Conservation (phyloP, 1,139 yeast species). For the Magnusiomyces tetraspermus region DNA sequence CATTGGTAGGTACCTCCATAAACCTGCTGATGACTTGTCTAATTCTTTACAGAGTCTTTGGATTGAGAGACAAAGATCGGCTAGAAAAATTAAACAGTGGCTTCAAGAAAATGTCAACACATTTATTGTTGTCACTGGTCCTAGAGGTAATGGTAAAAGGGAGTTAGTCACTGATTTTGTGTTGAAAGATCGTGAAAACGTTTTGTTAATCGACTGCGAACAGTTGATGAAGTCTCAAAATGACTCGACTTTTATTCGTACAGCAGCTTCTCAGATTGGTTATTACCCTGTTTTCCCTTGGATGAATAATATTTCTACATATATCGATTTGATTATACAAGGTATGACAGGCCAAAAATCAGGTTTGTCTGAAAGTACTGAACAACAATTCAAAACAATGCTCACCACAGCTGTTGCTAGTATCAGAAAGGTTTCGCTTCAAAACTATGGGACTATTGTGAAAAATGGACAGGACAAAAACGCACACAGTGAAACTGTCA, state of each 20-base stretch:
- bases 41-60: constrained; percentile 42
- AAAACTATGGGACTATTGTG: constrained; percentile 24
- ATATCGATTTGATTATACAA: constrained; percentile 77
- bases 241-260: constrained; percentile 57
- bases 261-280: constrained; percentile 68
- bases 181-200: constrained; percentile 45
- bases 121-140: constrained; percentile 83
- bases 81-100: constrained; percentile 67
- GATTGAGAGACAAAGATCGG: constrained; percentile 61
- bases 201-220: constrained; percentile 74
- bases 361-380: constrained; percentile 79
- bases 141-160: constrained; percentile 87
- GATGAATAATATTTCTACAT: constrained; percentile 70
- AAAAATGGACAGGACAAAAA: constrained; percentile 19
- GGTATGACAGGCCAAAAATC: constrained; percentile 92
- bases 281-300: constrained; percentile 92
- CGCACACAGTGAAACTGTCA: background rate
- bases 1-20: constrained; percentile 8
- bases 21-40: background rate
- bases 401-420: constrained; percentile 65
- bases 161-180: constrained; percentile 69
- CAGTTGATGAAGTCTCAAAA: constrained; percentile 59
- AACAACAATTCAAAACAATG: constrained; percentile 75
- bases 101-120: constrained; percentile 67
- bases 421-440: constrained; percentile 58